phyloP scores from a whole-genome alignment of 805 yeast species.

The Hanseniaspora jakobsenii region DNA sequence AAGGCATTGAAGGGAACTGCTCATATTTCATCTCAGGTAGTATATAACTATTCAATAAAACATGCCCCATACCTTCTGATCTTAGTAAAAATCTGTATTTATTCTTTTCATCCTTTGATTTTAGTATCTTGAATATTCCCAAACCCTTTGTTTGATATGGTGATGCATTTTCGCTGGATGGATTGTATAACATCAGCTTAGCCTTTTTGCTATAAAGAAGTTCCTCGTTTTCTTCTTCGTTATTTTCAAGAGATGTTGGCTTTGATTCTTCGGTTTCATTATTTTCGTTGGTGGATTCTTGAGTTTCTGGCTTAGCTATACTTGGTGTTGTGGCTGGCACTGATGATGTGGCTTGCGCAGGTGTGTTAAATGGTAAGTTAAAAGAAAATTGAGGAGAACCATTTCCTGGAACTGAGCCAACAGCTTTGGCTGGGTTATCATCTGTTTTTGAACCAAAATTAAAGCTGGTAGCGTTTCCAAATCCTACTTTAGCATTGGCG shows the following conservation, averaged over 20 bases:
- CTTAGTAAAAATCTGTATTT: conserved; percentile 66
- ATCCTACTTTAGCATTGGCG: conserved; percentile 19
- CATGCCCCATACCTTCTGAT: conserved; percentile 79
- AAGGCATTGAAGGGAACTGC: conserved; percentile 41
- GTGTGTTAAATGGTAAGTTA: conserved; percentile 25
- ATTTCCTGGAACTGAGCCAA: conserved; percentile 19
- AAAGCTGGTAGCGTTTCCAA: conserved; percentile 17
- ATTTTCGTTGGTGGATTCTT: conserved; percentile 28
- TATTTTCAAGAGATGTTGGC: conserved; percentile 33
- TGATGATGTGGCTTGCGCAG: conserved; percentile 19
- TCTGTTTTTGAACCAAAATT: conserved; percentile 7
- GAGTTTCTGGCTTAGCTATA: too few relatives aligned
- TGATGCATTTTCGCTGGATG: conserved; percentile 35
- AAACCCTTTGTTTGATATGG: conserved; percentile 59
- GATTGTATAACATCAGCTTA: conserved; percentile 52
- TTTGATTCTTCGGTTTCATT: conserved; percentile 38
- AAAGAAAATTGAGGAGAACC: conserved; percentile 26
- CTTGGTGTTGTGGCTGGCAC: too few relatives aligned
- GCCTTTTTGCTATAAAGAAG: conserved; percentile 52
- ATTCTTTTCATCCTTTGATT: conserved; percentile 39
- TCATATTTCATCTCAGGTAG: conserved; percentile 48
- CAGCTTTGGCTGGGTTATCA: conserved; percentile 12
- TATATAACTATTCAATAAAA: conserved; percentile 57
- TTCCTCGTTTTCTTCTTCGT: conserved; percentile 80
- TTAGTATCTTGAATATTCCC: conserved; percentile 69